Evolutionary conservation across 768 basidiomycete species (phyloP).

Genomic region (Boletellus ananas): DNA sequence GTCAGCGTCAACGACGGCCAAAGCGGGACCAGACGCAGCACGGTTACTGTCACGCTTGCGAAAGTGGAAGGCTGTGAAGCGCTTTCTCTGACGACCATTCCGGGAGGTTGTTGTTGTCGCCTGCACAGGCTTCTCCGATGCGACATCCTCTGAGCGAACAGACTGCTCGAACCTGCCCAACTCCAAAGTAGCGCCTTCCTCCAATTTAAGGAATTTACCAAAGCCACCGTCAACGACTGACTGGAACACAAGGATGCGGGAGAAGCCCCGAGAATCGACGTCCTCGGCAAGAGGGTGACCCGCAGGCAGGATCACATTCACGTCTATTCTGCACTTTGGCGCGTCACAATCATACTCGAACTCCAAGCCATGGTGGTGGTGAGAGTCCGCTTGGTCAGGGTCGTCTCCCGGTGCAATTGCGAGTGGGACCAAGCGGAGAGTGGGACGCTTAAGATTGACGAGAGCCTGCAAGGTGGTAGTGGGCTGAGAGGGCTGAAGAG

Average conservation of each 20-base stretch:
- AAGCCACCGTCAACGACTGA: conserved; percentile 79
- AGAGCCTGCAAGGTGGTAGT: conserved; percentile 93
- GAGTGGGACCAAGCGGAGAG: conserved; percentile 72
- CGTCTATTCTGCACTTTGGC: conserved; percentile 75
- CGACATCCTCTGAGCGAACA: not conserved
- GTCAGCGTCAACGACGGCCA: conserved; percentile 75
- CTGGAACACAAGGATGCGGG: conserved; percentile 36
- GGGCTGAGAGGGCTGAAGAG: conserved; percentile 62
- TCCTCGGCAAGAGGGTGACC: conserved; percentile 52
- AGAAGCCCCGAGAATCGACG: conserved; percentile 32
- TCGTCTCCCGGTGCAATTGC: conserved; percentile 44
- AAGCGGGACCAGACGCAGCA: conserved; percentile 68
- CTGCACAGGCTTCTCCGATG: conserved; percentile 9
- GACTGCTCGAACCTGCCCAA: conserved; percentile 66
- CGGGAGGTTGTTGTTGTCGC: conserved; percentile 15
- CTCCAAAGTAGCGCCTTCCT: conserved; percentile 77
- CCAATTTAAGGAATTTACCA: conserved; percentile 64
- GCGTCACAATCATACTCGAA: conserved; percentile 93
- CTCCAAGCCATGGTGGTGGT: conserved; percentile 74
- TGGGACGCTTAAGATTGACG: conserved; percentile 91
- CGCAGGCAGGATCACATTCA: conserved; percentile 70
- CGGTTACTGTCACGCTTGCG: conserved; percentile 51
- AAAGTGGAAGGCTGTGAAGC: conserved; percentile 68
- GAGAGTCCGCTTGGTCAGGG: conserved; percentile 41
- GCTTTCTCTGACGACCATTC: conserved; percentile 37